Base-by-base conservation (phyloP, 1,284 basidiomycete genomes). In the Fomitopsis schrenkii region DNA sequence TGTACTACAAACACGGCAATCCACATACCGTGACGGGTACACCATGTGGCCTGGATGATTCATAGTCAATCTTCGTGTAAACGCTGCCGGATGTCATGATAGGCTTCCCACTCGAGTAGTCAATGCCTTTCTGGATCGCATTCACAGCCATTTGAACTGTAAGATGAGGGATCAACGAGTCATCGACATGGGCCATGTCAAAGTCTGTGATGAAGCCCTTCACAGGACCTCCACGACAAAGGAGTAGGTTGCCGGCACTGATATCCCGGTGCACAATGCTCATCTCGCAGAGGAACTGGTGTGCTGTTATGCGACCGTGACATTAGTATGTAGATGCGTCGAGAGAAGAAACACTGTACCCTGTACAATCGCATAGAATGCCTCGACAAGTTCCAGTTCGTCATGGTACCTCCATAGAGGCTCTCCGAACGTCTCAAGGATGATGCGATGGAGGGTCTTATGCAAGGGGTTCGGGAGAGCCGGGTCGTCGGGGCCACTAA, bases 161-260 rank as follows among this genome's bases (percentile, higher is more conserved):
- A 2, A 48, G 2, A 28, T 15, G 3, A 0, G 1, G 8, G 14
- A 50, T 22, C 48, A 30, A 17, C 15, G 28, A 33, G 14, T 33
- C 28, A 8, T 50, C 48, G 12, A 50, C 48, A 26, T 9, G 12
- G 2, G 48, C 48, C 28, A 50, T 50, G 15, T 59, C 58, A 17
- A 55, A 35, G 53, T 55, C 52, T 2, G 52, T 45, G 9, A 59
- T 26, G 26, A 59, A 55, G n/a, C 58, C 58, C 22, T 52, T 35
- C 1, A 19, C 38, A 28, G 52, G 19, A 19, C 35, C 53, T 17
- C 26, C 38, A 28, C 12, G 12, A 6, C 28, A 19, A 3, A 53
- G 58, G 5, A 54, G 28, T 2, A 36, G n/a, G 33, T 54, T 59
- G 22, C 50, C 52, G 10, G 50, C 22, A n/a, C 40, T 54, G 38